These are phyloP conservation scores for Phellinidium pouzarii DNA, from an alignment of 1,284 basidiomycete species.

Conservation along the genomic window DNA sequence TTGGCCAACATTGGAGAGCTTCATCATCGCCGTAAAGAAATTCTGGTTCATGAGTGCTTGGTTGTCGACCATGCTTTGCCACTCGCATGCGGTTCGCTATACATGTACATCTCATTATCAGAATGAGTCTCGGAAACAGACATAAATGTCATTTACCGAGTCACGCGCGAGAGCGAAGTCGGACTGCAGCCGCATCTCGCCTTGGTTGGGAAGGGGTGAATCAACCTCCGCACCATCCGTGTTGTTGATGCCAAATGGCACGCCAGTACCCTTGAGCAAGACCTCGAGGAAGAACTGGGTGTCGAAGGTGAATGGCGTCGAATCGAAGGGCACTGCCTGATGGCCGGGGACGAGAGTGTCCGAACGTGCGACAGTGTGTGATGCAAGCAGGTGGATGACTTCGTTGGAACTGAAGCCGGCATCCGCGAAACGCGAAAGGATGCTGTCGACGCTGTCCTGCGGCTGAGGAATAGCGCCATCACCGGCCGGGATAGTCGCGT, in stretches of 20 bases:
- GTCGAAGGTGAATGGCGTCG: slow-evolving; percentile 23
- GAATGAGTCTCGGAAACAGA: slow-evolving; percentile 14
- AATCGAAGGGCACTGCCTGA: slow-evolving; percentile 20
- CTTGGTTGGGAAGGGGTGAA: slow-evolving; percentile 8
- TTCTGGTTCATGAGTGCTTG: slow-evolving; percentile 13
- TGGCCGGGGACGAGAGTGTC: slow-evolving; percentile 20
- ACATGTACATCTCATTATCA: not conserved
- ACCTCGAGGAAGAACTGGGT: slow-evolving; percentile 21
- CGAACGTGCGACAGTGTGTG: slow-evolving; percentile 20
- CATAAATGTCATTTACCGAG: not conserved
- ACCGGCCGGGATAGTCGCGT: slow-evolving; percentile 24
- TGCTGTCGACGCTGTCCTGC: slow-evolving; percentile 26
- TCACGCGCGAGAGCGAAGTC: slow-evolving; percentile 19
- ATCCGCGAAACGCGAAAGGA: slow-evolving; percentile 25
- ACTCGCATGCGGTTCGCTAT: slow-evolving; percentile 20
- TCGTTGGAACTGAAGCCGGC: slow-evolving; percentile 27
- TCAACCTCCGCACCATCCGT: slow-evolving; percentile 11
- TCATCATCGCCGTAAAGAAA: slow-evolving; percentile 25
- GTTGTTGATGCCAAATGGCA: slow-evolving; percentile 19
- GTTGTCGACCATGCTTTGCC: slow-evolving; percentile 21
- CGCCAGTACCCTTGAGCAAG: slow-evolving; percentile 19
- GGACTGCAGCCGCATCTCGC: slow-evolving; percentile 18
- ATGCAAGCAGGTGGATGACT: slow-evolving; percentile 26
- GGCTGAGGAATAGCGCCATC: slow-evolving; percentile 25
- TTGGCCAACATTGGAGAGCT: slow-evolving; percentile 30